phyloP scores from a whole-genome alignment of 2,329 filamentous ascomycete genomes.

The Talaromyces pinophilus region DNA sequence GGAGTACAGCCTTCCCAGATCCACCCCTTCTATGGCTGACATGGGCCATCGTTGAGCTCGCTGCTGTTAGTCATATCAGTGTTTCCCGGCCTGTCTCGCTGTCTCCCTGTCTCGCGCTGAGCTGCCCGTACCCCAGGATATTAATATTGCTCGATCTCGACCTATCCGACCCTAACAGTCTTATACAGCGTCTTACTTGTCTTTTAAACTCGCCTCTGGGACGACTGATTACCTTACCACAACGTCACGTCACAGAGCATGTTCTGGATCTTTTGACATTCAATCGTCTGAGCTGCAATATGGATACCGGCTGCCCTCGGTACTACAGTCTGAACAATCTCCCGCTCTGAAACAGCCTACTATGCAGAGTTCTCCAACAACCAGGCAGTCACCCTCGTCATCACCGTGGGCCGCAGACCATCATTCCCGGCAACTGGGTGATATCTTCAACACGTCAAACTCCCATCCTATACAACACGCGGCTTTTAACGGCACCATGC shows the following conservation, averaged over 20 bases:
- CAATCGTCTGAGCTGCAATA: slow-evolving; percentile 10
- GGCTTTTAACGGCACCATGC: slow-evolving; percentile 58
- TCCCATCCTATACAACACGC: slow-evolving; percentile 54
- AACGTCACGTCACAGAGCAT: slow-evolving; percentile 8
- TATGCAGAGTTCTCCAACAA: slow-evolving; percentile 18
- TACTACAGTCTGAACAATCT: background rate
- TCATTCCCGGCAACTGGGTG: slow-evolving; percentile 26
- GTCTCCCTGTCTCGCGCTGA: background rate
- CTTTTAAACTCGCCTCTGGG: background rate
- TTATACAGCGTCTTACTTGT: background rate
- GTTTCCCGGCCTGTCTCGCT: background rate
- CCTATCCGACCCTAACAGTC: background rate
- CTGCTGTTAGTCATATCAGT: background rate
- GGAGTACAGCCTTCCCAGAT: slow-evolving; percentile 4
- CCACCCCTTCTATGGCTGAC: background rate
- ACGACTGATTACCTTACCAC: background rate
- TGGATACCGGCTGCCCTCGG: slow-evolving; percentile 14
- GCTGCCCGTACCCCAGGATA: background rate
- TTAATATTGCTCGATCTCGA: background rate
- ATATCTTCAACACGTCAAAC: slow-evolving; percentile 50
- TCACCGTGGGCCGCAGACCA: slow-evolving; percentile 18
- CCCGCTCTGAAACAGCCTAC: background rate
- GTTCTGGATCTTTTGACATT: slow-evolving; percentile 6
- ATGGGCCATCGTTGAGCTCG: background rate
- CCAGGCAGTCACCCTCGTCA: slow-evolving; percentile 15